phyloP scores from a whole-genome alignment of 805 yeast species.

The Candida palmyrensis region DNA sequence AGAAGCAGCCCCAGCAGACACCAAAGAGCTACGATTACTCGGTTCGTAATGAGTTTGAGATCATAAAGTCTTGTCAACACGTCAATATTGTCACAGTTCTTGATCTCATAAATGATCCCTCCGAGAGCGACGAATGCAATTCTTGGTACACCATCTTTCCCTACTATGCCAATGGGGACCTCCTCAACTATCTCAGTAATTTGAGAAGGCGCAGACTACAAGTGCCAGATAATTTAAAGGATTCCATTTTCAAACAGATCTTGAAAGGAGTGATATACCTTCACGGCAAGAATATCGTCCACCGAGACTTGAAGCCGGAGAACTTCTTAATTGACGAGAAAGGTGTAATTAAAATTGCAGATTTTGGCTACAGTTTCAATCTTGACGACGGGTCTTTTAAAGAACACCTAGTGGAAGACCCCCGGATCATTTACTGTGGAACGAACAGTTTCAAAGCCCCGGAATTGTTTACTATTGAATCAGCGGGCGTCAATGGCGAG shows the following conservation, averaged over 20 bases:
- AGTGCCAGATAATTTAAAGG: conserved; percentile 32
- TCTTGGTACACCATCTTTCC: conserved; percentile 35
- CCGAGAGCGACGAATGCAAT: not conserved
- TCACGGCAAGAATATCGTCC: conserved; percentile 40
- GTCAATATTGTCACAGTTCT: conserved; percentile 24
- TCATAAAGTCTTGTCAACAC: conserved; percentile 22
- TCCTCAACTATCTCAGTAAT: conserved; percentile 37
- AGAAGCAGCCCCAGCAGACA: conserved; percentile 11
- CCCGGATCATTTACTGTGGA: conserved; percentile 34
- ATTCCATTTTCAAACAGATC: conserved; percentile 42
- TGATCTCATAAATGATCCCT: conserved; percentile 16
- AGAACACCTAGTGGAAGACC: conserved; percentile 8
- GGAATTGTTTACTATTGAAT: conserved; percentile 33
- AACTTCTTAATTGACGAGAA: conserved; percentile 41
- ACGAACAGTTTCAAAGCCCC: conserved; percentile 54
- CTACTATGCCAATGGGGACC: conserved; percentile 43
- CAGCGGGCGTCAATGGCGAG: not conserved
- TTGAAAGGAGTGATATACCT: conserved; percentile 40
- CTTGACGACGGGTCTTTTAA: conserved; percentile 15
- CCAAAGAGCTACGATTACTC: conserved; percentile 11
- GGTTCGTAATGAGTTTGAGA: conserved; percentile 27
- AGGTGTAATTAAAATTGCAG: conserved; percentile 43
- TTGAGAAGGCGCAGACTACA: conserved; percentile 30
- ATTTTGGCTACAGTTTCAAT: conserved; percentile 48
- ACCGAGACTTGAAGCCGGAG: conserved; percentile 53